Conservation (phyloP, 2,329 filamentous ascomycete species). For the Aureobasidium zeae region DNA sequence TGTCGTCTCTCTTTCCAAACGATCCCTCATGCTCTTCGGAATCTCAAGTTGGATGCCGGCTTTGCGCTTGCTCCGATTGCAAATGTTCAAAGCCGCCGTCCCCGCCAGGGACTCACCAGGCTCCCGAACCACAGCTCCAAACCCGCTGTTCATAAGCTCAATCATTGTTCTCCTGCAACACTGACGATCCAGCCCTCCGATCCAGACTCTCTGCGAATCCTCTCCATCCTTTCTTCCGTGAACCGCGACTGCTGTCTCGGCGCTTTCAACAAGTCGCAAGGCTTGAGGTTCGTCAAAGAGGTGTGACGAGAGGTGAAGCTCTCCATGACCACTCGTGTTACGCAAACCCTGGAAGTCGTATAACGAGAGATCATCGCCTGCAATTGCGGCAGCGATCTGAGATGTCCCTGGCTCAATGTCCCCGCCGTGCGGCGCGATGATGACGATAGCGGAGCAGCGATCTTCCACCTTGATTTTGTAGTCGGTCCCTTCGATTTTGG, state of each 20-base stretch:
- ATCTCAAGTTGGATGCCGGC: neutral
- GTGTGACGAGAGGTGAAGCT: neutral
- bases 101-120: neutral
- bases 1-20: too few species aligned
- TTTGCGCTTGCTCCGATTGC: conserved; percentile 1
- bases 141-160: neutral
- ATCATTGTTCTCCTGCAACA: neutral
- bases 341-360: conserved; percentile 3
- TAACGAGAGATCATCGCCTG: neutral
- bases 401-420: conserved; percentile 1
- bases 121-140: conserved; percentile 2
- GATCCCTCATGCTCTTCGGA: neutral
- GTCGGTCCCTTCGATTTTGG: neutral
- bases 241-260: neutral
- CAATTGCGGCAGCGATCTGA: neutral
- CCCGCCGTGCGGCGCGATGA: neutral
- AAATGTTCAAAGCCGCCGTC: neutral
- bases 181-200: neutral
- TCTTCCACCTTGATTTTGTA: neutral
- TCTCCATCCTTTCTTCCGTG: neutral
- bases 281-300: neutral
- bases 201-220: neutral
- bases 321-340: neutral
- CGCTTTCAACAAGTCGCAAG: neutral
- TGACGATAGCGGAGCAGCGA: neutral